These are phyloP conservation scores for Sisymbrium altissimum DNA, from an alignment of 345 rosid species.

Conservation along the genomic window DNA sequence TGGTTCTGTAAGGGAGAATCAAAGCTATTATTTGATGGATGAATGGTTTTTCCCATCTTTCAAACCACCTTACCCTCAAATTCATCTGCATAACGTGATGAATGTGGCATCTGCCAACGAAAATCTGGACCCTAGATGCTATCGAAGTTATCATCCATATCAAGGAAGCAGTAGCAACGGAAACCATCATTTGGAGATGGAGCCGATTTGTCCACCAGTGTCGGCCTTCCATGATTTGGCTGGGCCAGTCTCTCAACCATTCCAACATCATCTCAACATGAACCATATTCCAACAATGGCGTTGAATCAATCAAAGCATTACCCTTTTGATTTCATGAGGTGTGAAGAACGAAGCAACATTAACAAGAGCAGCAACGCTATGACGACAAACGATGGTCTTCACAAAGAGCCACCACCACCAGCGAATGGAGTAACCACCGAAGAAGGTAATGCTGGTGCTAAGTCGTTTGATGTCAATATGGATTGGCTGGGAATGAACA, in stretches of 20 bases:
- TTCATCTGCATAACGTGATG: not conserved
- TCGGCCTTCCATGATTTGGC: not conserved
- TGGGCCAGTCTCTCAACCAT: not conserved
- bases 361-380: not conserved
- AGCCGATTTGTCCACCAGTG: not conserved
- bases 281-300: not conserved
- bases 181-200: constrained; percentile 5
- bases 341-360: not conserved
- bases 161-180: constrained; percentile 16
- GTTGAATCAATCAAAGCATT: not conserved
- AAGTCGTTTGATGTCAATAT: not conserved
- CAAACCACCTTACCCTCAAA: not conserved
- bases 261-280: not conserved
- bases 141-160: not conserved
- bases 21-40: constrained; percentile 9
- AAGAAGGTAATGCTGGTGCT: not conserved
- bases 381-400: not conserved
- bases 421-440: not conserved
- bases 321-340: not conserved
- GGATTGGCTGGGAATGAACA: not conserved
- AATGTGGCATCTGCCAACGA: not conserved
- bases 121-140: not conserved
- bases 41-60: not conserved
- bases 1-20: not conserved
- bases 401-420: not conserved